These are phyloP conservation scores for Bassia scoparia DNA, from an alignment of 148 eudicot species.

Conservation along the genomic window DNA sequence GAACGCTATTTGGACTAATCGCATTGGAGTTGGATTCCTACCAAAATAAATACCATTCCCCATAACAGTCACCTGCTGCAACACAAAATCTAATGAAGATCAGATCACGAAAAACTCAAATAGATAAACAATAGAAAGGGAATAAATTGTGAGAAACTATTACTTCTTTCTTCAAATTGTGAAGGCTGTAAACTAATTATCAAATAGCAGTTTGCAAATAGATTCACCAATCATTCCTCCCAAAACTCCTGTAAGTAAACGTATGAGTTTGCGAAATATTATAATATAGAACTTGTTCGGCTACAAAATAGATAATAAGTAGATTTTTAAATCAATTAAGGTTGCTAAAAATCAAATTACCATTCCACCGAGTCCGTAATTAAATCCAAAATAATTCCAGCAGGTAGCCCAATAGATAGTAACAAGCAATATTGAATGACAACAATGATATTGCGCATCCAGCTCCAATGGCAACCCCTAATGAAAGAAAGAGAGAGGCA, in stretches of 20 bases:
- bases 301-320: neutral
- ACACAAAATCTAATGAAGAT: too few relatives aligned
- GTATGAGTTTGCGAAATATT: neutral
- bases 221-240: conserved; percentile 87
- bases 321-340: neutral
- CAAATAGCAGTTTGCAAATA: conserved; percentile 60
- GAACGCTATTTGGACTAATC: too few relatives aligned
- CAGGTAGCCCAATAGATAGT: conserved; percentile 69
- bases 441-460: conserved; percentile 79
- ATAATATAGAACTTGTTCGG: neutral
- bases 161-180: conserved; percentile 74
- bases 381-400: conserved; percentile 71
- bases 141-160: too few relatives aligned
- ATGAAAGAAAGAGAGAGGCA: neutral
- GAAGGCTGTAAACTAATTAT: conserved; percentile 38
- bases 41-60: too few relatives aligned
- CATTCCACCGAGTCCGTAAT: conserved; percentile 46
- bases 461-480: conserved; percentile 93
- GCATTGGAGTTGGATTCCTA: too few relatives aligned
- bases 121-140: too few relatives aligned
- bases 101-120: too few relatives aligned
- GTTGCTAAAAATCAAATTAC: conserved; percentile 28
- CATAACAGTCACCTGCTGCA: too few relatives aligned
- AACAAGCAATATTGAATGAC: conserved; percentile 80
- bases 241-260: conserved; percentile 57